Evolutionary conservation across 75 land plant species (phyloP), one percentile per base, ranked within the genome.

Genomic region (Larix kaempferi): DNA sequence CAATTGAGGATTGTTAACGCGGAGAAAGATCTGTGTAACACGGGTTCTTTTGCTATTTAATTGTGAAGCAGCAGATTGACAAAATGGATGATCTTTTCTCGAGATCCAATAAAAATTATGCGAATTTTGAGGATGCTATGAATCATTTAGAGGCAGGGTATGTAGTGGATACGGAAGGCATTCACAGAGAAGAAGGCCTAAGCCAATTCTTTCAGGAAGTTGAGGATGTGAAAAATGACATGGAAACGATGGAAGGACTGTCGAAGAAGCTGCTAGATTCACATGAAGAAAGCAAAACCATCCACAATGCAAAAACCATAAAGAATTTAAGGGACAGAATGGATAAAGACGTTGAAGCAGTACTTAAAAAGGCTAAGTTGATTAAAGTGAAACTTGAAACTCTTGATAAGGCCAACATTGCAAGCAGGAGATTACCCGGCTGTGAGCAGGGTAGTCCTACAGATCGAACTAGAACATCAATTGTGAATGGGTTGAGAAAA

Each of bases 171-270:
- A 76, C 60, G 74, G 88, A 57, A 29, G 72, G 21, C 21, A 80
- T 75, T 58, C 79, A 83, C 56, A 72, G 56, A 37, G 74, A 72
- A 72, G 80, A 85, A 75, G 77, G 85, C 54, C 88, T 94, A 79
- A 80, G 79, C 61, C 83, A 79, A 61, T 94, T 94, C 89, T 93
- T 94, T 78, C 82, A 94, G 13, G 93, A 90, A 75, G 95, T 93
- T 13, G 93, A 78, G 19, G 73, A 72, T 75, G 87, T 93, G n/a
- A 95, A 88, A 80, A 76, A 80, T 4, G 96, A 90, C 75, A 94
- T 95, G 97, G 84, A 74, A 5, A 66, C 61, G 71, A 81, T 95
- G 76, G 79, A 82, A 7, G 84, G 76, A 3, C 71, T 94, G 35
- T 76, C 88, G 27, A 78, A 12, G 61, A 80, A 73, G 59, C 78